Conservation (phyloP, 1,139 yeast genomes). For the Pichia terricola region DNA sequence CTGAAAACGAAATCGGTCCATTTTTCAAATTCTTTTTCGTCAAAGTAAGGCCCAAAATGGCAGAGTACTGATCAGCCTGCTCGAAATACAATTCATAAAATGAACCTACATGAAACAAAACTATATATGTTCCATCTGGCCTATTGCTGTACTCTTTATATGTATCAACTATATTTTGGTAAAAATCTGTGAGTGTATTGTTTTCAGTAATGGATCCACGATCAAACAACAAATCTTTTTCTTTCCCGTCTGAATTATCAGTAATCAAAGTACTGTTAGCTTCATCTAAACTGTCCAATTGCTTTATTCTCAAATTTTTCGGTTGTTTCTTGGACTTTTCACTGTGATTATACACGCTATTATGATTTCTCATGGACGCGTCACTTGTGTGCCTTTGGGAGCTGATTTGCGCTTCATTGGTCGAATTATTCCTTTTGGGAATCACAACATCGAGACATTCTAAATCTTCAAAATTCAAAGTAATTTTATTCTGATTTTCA, state of each 20-base stretch:
- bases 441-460: no score
- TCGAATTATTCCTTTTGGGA: no score
- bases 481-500: no score
- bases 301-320: neutral
- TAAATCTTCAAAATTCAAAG: no score
- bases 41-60: conserved; percentile 54
- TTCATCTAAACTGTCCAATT: neutral
- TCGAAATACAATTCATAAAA: conserved; percentile 87
- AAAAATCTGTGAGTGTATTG: conserved; percentile 21
- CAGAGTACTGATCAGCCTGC: conserved; percentile 71
- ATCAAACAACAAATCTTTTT: neutral
- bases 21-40: conserved; percentile 39
- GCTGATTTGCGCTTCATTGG: no score
- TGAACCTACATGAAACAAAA: conserved; percentile 81
- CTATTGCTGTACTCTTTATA: conserved; percentile 34
- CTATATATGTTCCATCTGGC: conserved; percentile 52
- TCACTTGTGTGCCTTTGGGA: no score
- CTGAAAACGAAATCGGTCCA: conserved; percentile 72
- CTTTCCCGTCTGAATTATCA: neutral
- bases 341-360: no score
- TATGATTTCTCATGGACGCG: no score
- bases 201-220: conserved; percentile 11
- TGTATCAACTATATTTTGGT: conserved; percentile 28
- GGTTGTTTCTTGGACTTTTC: no score
- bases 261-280: neutral